Conservation (phyloP, 2,329 filamentous ascomycete species). For the Pseudogymnoascus sp. region DNA sequence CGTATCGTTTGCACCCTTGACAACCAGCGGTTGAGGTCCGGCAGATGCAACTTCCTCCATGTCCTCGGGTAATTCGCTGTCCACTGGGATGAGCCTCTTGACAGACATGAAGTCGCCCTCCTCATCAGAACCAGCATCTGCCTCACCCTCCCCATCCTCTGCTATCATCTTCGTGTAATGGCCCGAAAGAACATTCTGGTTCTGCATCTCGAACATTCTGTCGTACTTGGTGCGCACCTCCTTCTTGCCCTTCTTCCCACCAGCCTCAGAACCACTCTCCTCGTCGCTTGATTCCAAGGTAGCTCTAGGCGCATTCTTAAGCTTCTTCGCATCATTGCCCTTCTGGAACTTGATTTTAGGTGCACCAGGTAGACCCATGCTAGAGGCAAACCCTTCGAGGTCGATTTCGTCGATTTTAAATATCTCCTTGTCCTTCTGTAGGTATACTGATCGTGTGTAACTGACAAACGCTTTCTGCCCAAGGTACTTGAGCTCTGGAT, state of each 20-base stretch:
- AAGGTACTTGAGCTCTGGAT: conserved; percentile 86
- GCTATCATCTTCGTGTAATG: conserved; percentile 85
- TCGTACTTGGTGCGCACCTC: conserved; percentile 90
- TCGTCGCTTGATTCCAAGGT: conserved; percentile 50
- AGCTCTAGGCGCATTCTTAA: conserved; percentile 76
- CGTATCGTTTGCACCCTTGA: conserved; percentile 59
- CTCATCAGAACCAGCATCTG: conserved; percentile 45
- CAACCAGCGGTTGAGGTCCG: conserved; percentile 44
- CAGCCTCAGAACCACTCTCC: conserved; percentile 47
- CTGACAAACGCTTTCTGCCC: conserved; percentile 94
- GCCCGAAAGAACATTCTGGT: conserved; percentile 89
- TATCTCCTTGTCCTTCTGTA: conserved; percentile 86
- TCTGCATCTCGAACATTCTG: conserved; percentile 93
- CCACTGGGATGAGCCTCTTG: conserved; percentile 74
- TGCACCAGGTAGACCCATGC: conserved; percentile 79
- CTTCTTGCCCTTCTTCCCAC: conserved; percentile 46
- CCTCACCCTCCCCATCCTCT: conserved; percentile 41
- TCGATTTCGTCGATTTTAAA: conserved; percentile 80
- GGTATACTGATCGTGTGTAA: conserved; percentile 74
- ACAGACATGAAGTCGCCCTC: conserved; percentile 82
- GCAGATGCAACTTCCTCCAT: conserved; percentile 33
- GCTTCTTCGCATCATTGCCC: conserved; percentile 74
- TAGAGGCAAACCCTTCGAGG: conserved; percentile 76
- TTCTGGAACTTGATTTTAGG: conserved; percentile 91
- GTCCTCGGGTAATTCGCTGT: conserved; percentile 42